Evolutionary conservation across 1,139 yeast species (phyloP), one percentile per base, ranked within the genome.

Genomic region (Kodamaea alishanica): DNA sequence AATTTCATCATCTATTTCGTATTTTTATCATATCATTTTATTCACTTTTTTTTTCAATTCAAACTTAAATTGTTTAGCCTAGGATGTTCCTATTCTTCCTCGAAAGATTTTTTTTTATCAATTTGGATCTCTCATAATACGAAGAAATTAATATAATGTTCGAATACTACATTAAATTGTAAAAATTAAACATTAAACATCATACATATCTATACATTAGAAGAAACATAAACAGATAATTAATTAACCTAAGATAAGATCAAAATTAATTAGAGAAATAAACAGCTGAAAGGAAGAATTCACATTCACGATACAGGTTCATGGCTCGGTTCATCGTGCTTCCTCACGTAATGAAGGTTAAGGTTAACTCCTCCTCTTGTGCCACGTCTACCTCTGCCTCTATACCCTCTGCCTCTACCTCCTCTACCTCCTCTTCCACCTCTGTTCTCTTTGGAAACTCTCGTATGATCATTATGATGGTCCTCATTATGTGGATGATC

Each of bases 291-390:
- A 32, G 12, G 4, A 23, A n/a, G 10, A 32, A 4, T 32, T 22
- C 10, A 32, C 8, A 15, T 34, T 8, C 12, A 24, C 37, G 12
- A 24, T 25, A 30, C 23, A 20, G 24, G 26, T 6, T 23, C 10
- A 7, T 11, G 24, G 24, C 23, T 33, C 29, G 26, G 34, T 12
- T 39, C 47, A n/a, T 41, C 47, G 7, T 43, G 35, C 32, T 53
- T 48, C 46, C 67, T 50, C 24, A 60, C 62, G 44, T 63, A 63
- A 37, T 52, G 62, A 33, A 58, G 58, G 40, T 60, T 61, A 33
- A 58, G 58, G 40, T 60, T 61, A n/a, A 43, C 39, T 30, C 52
- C 33, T 5, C 42, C 34, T 26, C 42, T 26, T 7, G 29, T 37
- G 9, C 40, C 35, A 11, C 47, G 36, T 34, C 42, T 36, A 15